A percentile compares a stretch with the other conserved stretches of the same genome.
Evolutionary conservation across 352 stramenopile genomes (phyloP).

Genomic region (Thraustochytrium sp.): DNA sequence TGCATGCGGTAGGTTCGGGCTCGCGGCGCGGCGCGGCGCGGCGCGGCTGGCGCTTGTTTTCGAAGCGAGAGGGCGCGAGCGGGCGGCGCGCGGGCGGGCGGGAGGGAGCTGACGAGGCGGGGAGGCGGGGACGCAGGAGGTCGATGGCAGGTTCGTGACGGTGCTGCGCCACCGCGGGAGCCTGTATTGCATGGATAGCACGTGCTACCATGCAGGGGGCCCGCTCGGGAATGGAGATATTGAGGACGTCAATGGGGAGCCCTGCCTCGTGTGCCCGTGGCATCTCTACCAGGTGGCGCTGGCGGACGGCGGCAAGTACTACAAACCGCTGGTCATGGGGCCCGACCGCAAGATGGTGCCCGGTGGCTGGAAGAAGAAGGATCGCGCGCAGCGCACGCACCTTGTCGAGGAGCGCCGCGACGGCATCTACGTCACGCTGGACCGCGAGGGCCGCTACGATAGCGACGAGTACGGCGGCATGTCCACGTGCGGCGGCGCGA

Average conservation of each 20-base stretch:
- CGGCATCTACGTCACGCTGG: slow-evolving; percentile 18
- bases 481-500: slow-evolving; percentile 1
- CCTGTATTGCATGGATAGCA: slow-evolving; percentile 33
- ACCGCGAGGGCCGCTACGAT: slow-evolving; percentile 2
- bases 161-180: not conserved
- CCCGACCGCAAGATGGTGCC: not conserved
- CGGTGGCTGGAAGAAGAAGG: slow-evolving; percentile 19
- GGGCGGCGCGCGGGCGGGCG: too few species aligned
- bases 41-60: not conserved
- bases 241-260: slow-evolving; percentile 27
- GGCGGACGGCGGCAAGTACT: slow-evolving; percentile 7
- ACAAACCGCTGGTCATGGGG: slow-evolving; percentile 9
- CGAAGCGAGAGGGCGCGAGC: too few species aligned
- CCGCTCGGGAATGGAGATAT: slow-evolving; percentile 32
- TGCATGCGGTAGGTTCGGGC: not conserved
- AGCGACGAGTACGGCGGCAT: not conserved
- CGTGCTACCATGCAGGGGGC: slow-evolving; percentile 27
- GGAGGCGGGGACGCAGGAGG: not conserved
- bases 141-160: slow-evolving; percentile 7
- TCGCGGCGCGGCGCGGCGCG: too few species aligned
- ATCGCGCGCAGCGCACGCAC: not conserved
- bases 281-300: slow-evolving; percentile 20
- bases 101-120: not conserved
- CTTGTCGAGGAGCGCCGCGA: not conserved
- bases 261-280: slow-evolving; percentile 21